Evolutionary conservation across 306 rosid species (phyloP).

Genomic region (cucumber (Cucumis sativus)): DNA sequence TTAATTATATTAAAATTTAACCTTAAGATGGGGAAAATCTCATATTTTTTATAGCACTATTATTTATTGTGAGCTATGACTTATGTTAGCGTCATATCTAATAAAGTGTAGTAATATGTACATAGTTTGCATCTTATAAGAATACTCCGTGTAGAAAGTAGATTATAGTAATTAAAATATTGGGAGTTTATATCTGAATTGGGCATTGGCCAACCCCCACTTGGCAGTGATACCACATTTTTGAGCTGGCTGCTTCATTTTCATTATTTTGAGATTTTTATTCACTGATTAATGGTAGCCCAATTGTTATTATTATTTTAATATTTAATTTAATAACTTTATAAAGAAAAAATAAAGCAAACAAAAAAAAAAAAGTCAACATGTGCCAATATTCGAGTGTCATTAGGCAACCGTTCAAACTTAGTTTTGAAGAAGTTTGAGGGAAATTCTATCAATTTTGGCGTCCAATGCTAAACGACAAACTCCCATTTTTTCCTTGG

Average conservation of each 20-base stretch:
- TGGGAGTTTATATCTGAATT: background rate
- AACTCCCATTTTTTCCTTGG: background rate
- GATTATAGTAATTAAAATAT: background rate
- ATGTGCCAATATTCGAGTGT: slow-evolving; percentile 1
- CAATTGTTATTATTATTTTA: too few relatives aligned
- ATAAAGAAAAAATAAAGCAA: too few relatives aligned
- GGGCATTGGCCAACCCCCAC: background rate
- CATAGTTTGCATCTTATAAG: too few relatives aligned
- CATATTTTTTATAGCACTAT: too few relatives aligned
- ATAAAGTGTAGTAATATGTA: too few relatives aligned
- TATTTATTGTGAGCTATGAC: too few relatives aligned
- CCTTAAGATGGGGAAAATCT: too few relatives aligned
- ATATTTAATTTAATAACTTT: too few relatives aligned
- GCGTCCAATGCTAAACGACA: background rate
- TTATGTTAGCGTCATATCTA: too few relatives aligned
- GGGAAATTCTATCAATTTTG: background rate
- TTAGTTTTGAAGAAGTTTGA: background rate
- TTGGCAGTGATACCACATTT: background rate
- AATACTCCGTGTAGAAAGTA: background rate
- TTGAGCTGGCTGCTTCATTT: background rate
- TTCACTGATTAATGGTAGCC: background rate
- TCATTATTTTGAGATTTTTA: background rate
- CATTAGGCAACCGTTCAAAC: slow-evolving; percentile 5
- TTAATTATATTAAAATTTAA: too few relatives aligned
- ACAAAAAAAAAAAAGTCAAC: background rate